These are phyloP conservation scores for Aschersonia sp. DNA, from an alignment of 2,329 filamentous ascomycete genomes.

Conservation along the genomic window DNA sequence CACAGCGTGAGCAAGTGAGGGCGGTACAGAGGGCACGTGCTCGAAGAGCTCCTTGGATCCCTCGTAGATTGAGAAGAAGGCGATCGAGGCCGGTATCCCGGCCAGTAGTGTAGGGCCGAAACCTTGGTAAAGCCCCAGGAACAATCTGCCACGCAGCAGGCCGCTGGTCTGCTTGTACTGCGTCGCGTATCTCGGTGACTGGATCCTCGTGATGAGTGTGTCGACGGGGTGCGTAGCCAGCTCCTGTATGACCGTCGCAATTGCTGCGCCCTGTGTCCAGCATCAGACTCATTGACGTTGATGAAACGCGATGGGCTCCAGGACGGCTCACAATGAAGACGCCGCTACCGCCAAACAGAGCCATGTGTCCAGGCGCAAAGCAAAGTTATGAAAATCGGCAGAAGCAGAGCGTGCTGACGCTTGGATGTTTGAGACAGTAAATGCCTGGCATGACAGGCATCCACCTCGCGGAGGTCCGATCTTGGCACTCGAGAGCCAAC, in stretches of 20 bases:
- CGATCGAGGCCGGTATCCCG: slow-evolving; percentile 5
- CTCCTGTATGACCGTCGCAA: slow-evolving; percentile 4
- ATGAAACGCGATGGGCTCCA: background rate
- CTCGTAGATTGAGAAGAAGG: slow-evolving; percentile 9
- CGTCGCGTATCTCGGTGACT: slow-evolving; percentile 6
- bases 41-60: slow-evolving; percentile 2
- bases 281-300: background rate
- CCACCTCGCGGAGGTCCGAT: too few species aligned
- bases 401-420: too few species aligned
- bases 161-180: slow-evolving; percentile 6
- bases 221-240: slow-evolving; percentile 8
- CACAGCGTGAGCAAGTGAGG: slow-evolving; percentile 4
- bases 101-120: slow-evolving; percentile 8
- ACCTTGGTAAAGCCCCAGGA: slow-evolving; percentile 8
- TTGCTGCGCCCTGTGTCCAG: slow-evolving; percentile 1
- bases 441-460: too few species aligned
- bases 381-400: too few species aligned
- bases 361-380: background rate
- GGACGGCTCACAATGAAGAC: background rate
- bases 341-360: background rate
- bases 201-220: slow-evolving; percentile 8
- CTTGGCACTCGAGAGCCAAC: too few species aligned
- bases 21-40: slow-evolving; percentile 1
- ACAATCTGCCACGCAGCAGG: slow-evolving; percentile 4
- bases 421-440: too few species aligned